phyloP scores from a whole-genome alignment of 2,329 filamentous ascomycete species.

The Penicillium decumbens region DNA sequence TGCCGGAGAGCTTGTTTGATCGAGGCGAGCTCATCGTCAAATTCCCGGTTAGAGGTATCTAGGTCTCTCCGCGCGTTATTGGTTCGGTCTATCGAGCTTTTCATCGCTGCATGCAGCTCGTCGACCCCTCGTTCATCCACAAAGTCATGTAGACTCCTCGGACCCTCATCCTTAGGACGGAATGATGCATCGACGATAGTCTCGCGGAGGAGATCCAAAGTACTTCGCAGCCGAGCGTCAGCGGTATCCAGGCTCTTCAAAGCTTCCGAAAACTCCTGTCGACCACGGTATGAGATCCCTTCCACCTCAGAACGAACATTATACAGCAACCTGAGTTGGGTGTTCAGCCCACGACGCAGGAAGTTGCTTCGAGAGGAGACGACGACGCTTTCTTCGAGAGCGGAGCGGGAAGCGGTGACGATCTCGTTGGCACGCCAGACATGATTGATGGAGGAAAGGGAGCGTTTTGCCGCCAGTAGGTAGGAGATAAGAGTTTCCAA shows the following conservation, averaged over 20 bases:
- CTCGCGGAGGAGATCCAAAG: constrained; percentile 51
- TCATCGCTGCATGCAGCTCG: constrained; percentile 53
- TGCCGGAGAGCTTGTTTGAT: constrained; percentile 57
- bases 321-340: constrained; percentile 44
- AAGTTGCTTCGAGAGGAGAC: constrained; percentile 67
- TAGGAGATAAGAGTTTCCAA: constrained; percentile 78
- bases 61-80: constrained; percentile 58
- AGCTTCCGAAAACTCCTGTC: constrained; percentile 45
- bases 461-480: constrained; percentile 81
- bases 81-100: constrained; percentile 57
- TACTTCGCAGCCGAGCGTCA: constrained; percentile 53
- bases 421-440: constrained; percentile 85
- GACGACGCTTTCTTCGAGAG: constrained; percentile 73
- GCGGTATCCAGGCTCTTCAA: constrained; percentile 56
- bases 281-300: constrained; percentile 40
- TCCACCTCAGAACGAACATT: constrained; percentile 44
- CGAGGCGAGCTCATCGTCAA: constrained; percentile 67
- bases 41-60: constrained; percentile 54
- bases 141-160: constrained; percentile 61
- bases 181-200: constrained; percentile 57
- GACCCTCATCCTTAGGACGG: constrained; percentile 45
- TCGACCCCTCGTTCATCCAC: constrained; percentile 61
- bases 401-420: constrained; percentile 66
- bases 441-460: constrained; percentile 74
- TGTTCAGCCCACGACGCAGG: constrained; percentile 57